phyloP scores from a whole-genome alignment of 169 alveolate genomes.

The Cyclospora cayetanensis region DNA sequence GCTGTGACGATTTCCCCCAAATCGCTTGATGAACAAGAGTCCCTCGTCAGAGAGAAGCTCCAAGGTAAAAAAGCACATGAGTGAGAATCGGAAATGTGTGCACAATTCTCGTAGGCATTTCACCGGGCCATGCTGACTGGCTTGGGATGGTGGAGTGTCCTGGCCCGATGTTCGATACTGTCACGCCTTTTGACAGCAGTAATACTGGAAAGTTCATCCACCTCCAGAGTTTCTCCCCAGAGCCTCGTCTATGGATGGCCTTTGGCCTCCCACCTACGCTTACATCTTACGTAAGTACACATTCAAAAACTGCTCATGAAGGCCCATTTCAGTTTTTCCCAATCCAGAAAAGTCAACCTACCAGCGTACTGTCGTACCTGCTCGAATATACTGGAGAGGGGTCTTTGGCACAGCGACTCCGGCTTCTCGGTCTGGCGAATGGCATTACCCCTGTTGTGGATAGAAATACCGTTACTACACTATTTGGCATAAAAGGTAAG shows the following conservation, averaged over 20 bases:
- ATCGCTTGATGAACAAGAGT: conserved; percentile 54
- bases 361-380: conserved; percentile 66
- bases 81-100: not conserved
- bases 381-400: conserved; percentile 73
- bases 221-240: conserved; percentile 65
- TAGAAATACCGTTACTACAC: conserved; percentile 59
- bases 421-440: conserved; percentile 68
- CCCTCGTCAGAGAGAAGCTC: conserved; percentile 53
- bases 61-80: conserved; percentile 6
- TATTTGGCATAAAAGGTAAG: conserved; percentile 70
- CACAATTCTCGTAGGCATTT: conserved; percentile 8
- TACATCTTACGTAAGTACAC: conserved; percentile 59
- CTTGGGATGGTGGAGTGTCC: conserved; percentile 70
- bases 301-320: not conserved
- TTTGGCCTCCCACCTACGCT: conserved; percentile 72
- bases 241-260: conserved; percentile 73
- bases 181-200: conserved; percentile 67
- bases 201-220: conserved; percentile 74
- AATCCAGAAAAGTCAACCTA: conserved; percentile 69
- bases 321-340: not conserved
- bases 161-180: conserved; percentile 65
- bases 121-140: conserved; percentile 70
- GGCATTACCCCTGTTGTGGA: conserved; percentile 64
- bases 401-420: conserved; percentile 68
- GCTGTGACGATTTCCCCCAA: conserved; percentile 68